phyloP scores from a whole-genome alignment of 2,329 filamentous ascomycete genomes.

The Alternaria brassicae region DNA sequence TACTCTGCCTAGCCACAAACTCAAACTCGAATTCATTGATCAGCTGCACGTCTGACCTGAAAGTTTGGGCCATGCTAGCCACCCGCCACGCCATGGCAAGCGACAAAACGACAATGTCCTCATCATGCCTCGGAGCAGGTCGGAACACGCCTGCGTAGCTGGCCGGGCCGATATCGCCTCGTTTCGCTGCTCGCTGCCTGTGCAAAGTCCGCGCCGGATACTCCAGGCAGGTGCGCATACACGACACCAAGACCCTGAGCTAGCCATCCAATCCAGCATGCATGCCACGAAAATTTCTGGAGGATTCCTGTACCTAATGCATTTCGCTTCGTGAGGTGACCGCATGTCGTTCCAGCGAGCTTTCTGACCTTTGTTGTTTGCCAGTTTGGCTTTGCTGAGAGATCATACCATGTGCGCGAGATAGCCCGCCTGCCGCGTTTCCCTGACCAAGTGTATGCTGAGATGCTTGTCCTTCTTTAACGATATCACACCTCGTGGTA shows the following conservation, averaged over 20 bases:
- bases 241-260: constrained; percentile 13
- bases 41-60: not conserved
- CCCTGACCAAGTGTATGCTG: not conserved
- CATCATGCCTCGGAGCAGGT: constrained; percentile 36
- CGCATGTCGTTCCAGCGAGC: not conserved
- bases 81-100: constrained; percentile 21
- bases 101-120: constrained; percentile 12
- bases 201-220: constrained; percentile 35
- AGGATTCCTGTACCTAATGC: constrained; percentile 29
- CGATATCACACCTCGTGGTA: not conserved
- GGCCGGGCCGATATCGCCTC: constrained; percentile 48
- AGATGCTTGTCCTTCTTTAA: not conserved
- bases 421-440: too few relatives aligned
- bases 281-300: constrained; percentile 7
- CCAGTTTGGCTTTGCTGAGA: not conserved
- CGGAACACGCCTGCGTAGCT: constrained; percentile 34
- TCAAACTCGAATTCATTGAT: constrained; percentile 15
- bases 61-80: constrained; percentile 15
- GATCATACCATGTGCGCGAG: too few relatives aligned
- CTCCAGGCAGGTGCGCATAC: constrained; percentile 24
- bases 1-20: constrained; percentile 10
- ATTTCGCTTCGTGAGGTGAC: constrained; percentile 9
- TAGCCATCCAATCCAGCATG: constrained; percentile 20
- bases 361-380: not conserved
- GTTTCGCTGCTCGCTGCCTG: constrained; percentile 7